Evolutionary conservation across 371 early-diverging fungal genomes (phyloP).

Genomic region (Dichotomocladium elegans): DNA sequence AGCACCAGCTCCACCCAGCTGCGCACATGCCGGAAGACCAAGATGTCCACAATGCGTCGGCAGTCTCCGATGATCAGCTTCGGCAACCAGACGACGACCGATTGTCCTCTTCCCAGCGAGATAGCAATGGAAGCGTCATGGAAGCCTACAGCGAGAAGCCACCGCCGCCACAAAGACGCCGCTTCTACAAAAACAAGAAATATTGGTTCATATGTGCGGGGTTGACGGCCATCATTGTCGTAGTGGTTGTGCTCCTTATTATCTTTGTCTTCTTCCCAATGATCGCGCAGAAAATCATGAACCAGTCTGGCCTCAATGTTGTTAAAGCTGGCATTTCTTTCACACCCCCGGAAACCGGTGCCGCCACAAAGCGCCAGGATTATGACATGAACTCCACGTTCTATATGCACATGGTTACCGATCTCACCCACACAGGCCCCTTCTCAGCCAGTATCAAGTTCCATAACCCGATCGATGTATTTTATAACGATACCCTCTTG

Average conservation of each 20-base stretch:
- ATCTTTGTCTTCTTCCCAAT: slow-evolving; percentile 59
- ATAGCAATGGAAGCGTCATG: slow-evolving; percentile 15
- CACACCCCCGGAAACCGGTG: slow-evolving; percentile 19
- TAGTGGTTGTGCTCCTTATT: slow-evolving; percentile 45
- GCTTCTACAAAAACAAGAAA: slow-evolving; percentile 53
- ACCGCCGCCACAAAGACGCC: slow-evolving; percentile 28
- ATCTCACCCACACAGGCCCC: slow-evolving; percentile 55
- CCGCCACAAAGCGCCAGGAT: slow-evolving; percentile 12
- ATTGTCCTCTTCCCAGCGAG: not conserved
- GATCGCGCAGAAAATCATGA: slow-evolving; percentile 57
- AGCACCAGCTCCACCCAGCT: no score
- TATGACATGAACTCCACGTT: slow-evolving; percentile 32
- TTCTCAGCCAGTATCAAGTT: slow-evolving; percentile 48
- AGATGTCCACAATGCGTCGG: no score
- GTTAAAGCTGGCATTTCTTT: slow-evolving; percentile 48
- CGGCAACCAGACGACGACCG: no score
- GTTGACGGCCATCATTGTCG: slow-evolving; percentile 38
- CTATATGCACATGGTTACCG: slow-evolving; percentile 47
- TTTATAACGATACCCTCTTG: slow-evolving; percentile 32
- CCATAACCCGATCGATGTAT: slow-evolving; percentile 38
- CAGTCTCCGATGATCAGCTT: no score
- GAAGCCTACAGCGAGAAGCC: slow-evolving; percentile 47
- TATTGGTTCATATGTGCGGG: slow-evolving; percentile 57
- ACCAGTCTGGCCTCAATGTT: slow-evolving; percentile 46
- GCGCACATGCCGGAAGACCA: no score